phyloP scores from a whole-genome alignment of 208 protist species.

The Angomonas deanei region DNA sequence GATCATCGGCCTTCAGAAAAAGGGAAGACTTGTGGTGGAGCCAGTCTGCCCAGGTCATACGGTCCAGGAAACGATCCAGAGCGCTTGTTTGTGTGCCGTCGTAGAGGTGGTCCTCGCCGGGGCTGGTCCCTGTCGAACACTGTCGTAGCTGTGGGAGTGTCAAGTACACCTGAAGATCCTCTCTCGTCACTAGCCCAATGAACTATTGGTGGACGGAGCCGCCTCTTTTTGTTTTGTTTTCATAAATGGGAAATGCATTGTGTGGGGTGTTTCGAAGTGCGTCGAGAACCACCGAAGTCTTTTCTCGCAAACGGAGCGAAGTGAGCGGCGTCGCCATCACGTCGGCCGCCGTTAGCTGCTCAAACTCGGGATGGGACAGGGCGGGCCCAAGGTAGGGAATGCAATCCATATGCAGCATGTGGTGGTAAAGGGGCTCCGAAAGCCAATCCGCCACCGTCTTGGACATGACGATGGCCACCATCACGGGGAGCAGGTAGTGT shows the following conservation, averaged over 20 bases:
- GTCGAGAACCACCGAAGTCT: conserved; percentile 61
- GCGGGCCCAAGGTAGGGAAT: conserved; percentile 83
- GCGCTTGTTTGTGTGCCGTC: not conserved
- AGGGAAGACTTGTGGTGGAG: conserved; percentile 60
- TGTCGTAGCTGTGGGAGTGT: conserved; percentile 43
- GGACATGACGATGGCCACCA: conserved; percentile 90
- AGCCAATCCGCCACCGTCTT: conserved; percentile 88
- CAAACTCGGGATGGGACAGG: conserved; percentile 66
- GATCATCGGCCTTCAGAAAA: conserved; percentile 41
- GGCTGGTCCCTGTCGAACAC: not conserved
- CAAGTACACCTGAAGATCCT: conserved; percentile 81
- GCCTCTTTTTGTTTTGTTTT: conserved; percentile 3
- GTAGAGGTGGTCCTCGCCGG: not conserved
- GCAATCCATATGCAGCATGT: conserved; percentile 83
- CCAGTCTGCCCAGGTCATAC: conserved; percentile 77
- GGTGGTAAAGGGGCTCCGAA: conserved; percentile 88
- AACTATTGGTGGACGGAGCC: conserved; percentile 51
- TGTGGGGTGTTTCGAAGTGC: conserved; percentile 71
- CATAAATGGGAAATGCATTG: conserved; percentile 91
- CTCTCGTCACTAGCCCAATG: conserved; percentile 81
- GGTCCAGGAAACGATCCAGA: conserved; percentile 45
- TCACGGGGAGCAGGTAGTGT: conserved; percentile 91
- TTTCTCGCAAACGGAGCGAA: conserved; percentile 52
- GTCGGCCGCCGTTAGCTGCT: conserved; percentile 82
- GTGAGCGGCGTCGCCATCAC: conserved; percentile 88